phyloP scores from a whole-genome alignment of 192 early-diverging fungal genomes.

The Gamsiella multidivaricata region DNA sequence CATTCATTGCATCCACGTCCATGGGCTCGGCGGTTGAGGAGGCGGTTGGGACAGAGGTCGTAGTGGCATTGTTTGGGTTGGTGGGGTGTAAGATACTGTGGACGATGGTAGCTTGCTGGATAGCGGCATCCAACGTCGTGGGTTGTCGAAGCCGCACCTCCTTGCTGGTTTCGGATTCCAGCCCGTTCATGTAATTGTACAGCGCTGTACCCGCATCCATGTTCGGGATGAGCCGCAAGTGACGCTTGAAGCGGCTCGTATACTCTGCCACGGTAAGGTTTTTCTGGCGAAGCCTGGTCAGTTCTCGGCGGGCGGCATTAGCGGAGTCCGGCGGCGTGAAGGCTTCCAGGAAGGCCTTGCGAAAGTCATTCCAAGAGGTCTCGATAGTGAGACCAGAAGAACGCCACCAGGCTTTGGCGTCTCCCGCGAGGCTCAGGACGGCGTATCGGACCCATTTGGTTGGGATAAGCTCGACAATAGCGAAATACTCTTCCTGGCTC shows the following conservation, averaged over 20 bases:
- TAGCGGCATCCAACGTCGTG: no score
- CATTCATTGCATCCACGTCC: no score
- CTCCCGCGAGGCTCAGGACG: neutral
- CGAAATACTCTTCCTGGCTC: conserved; percentile 7
- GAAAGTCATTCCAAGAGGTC: conserved; percentile 2
- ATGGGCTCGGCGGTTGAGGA: no score
- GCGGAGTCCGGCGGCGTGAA: conserved; percentile 14
- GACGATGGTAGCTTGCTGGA: no score
- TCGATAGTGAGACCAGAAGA: neutral
- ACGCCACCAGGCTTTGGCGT: conserved; percentile 7
- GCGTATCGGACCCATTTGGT: conserved; percentile 1
- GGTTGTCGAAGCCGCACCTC: no score
- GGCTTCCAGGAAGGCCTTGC: neutral
- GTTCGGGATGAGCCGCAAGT: no score
- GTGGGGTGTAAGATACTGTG: no score
- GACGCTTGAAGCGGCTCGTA: neutral
- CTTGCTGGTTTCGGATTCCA: no score
- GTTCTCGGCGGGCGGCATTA: neutral
- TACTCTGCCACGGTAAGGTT: neutral
- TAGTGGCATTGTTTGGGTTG: no score
- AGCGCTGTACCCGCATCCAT: no score
- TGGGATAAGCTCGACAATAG: neutral
- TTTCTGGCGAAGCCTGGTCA: neutral
- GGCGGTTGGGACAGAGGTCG: no score
- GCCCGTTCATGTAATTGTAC: no score